Conservation (phyloP, 805 yeast species). For the Wickerhamomyces bisporus region DNA sequence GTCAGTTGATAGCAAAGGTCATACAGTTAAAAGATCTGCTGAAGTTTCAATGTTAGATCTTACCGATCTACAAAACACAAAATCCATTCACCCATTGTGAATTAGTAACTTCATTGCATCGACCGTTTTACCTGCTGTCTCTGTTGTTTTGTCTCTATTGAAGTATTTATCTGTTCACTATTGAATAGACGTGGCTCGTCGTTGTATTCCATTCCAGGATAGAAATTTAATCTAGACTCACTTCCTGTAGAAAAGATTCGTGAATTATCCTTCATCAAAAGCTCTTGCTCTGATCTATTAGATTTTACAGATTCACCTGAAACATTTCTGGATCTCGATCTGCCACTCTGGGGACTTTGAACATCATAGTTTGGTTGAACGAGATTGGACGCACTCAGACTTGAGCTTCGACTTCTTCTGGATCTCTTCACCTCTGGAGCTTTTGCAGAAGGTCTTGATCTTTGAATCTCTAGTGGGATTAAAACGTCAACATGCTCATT, state of each 20-base stretch:
- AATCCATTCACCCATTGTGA: slow-evolving; percentile 46
- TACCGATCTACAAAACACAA: slow-evolving; percentile 48
- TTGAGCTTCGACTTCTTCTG: too few relatives aligned
- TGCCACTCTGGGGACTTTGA: not conserved
- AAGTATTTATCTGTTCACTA: not conserved
- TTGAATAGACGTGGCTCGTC: too few relatives aligned
- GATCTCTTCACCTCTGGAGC: too few relatives aligned
- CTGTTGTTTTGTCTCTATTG: too few relatives aligned
- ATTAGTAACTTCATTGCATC: not conserved
- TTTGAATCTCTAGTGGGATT: too few relatives aligned
- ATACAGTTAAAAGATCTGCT: slow-evolving; percentile 23
- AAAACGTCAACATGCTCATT: too few relatives aligned
- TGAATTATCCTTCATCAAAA: not conserved
- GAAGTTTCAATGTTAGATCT: slow-evolving; percentile 42
- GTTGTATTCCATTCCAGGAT: too few relatives aligned
- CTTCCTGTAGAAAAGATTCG: too few relatives aligned
- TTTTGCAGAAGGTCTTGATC: too few relatives aligned
- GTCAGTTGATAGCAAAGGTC: slow-evolving; percentile 24
- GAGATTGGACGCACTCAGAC: too few relatives aligned
- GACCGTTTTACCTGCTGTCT: too few relatives aligned
- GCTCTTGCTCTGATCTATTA: not conserved
- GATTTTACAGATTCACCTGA: slow-evolving; percentile 2
- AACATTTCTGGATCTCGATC: slow-evolving; percentile 4
- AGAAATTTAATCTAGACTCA: too few relatives aligned
- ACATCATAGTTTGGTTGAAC: not conserved